Percentiles rank a stretch among this genome's conserved stretches.
These are phyloP conservation scores for Panus rudis DNA, from an alignment of 768 basidiomycete genomes.

Conservation along the genomic window DNA sequence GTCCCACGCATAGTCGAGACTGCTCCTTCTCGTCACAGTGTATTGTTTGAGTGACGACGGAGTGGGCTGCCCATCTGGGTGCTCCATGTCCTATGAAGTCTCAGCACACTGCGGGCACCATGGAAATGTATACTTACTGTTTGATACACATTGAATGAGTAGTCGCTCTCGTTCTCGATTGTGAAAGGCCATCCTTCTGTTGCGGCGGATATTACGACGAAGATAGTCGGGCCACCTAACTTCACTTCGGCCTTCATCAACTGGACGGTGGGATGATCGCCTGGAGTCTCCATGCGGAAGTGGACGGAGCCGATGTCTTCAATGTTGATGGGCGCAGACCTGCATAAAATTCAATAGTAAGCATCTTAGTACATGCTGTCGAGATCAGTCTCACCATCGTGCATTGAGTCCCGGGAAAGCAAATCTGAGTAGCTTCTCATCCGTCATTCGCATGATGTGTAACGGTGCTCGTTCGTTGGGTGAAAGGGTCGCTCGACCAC, in stretches of 20 bases:
- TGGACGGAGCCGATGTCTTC: constrained; percentile 84
- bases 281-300: constrained; percentile 53
- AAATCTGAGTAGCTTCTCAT: constrained; percentile 73
- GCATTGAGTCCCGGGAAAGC: constrained; percentile 82
- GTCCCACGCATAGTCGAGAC: constrained; percentile 85
- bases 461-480: constrained; percentile 67
- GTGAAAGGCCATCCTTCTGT: constrained; percentile 81
- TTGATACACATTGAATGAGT: constrained; percentile 63
- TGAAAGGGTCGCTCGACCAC: constrained; percentile 51
- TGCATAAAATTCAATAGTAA: constrained; percentile 23
- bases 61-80: constrained; percentile 37
- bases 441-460: constrained; percentile 55
- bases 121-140: constrained; percentile 37
- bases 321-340: constrained; percentile 90
- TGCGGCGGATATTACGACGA: constrained; percentile 65
- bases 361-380: constrained; percentile 1
- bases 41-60: constrained; percentile 44
- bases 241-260: constrained; percentile 73
- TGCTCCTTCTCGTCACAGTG: constrained; percentile 46
- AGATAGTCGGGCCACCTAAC: constrained; percentile 84
- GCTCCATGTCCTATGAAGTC: constrained; percentile 18
- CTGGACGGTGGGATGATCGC: constrained; percentile 32
- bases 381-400: constrained; percentile 55
- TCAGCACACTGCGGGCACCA: background rate
- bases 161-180: constrained; percentile 84